Conservation (phyloP, 2,329 filamentous ascomycete species). For the Botrytis galanthina region DNA sequence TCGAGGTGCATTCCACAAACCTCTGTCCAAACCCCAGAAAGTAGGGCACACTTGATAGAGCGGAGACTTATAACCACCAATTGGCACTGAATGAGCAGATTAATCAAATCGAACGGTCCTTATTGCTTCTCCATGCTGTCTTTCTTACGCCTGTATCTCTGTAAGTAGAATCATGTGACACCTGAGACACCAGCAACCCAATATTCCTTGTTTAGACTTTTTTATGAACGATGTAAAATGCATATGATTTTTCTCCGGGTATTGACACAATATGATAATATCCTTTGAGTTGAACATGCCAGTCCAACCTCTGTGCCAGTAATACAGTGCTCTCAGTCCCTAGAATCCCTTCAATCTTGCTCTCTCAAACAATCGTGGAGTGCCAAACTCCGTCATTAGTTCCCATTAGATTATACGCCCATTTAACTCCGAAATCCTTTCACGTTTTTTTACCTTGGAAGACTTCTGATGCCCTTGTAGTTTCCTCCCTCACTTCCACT, state of each 20-base stretch:
- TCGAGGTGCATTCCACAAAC: background rate
- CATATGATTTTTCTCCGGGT: background rate
- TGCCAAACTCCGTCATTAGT: background rate
- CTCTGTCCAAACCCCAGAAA: background rate
- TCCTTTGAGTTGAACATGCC: background rate
- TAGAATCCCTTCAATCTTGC: background rate
- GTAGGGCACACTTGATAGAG: background rate
- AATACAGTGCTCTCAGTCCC: background rate
- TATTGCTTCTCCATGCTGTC: background rate
- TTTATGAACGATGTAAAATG: background rate
- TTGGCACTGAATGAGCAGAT: background rate
- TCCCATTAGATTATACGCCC: background rate
- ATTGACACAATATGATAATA: background rate
- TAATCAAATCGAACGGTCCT: background rate
- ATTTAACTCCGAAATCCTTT: background rate
- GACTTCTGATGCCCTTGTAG: constrained; percentile 24
- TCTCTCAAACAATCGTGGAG: background rate
- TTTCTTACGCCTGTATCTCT: background rate
- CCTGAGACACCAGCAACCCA: background rate
- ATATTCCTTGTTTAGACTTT: background rate
- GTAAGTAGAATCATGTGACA: too few relatives aligned
- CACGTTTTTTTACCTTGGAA: constrained; percentile 29
- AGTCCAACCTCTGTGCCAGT: background rate
- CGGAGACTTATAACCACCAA: background rate
- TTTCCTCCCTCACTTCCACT: constrained; percentile 15